These are phyloP conservation scores for Exophiala alcalophila DNA, from an alignment of 2,329 filamentous ascomycete species.

Conservation along the genomic window DNA sequence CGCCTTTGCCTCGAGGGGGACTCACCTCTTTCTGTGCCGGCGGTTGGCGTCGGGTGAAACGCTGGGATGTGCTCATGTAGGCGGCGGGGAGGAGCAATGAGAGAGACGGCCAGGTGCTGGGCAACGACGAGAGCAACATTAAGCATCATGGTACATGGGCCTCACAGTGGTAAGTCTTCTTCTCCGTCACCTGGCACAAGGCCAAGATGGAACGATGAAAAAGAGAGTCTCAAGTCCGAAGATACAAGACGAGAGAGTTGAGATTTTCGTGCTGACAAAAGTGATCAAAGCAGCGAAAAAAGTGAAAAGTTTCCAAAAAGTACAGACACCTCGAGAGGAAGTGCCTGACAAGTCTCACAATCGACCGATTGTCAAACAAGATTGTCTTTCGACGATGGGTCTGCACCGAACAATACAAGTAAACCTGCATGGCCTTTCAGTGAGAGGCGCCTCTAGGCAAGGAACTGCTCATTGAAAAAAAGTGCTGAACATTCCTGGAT, in stretches of 20 bases:
- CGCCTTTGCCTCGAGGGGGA: too few relatives aligned
- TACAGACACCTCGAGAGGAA: not conserved
- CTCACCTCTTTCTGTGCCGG: too few relatives aligned
- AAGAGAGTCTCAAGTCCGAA: constrained; percentile 1
- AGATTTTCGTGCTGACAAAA: not conserved
- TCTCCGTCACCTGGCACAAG: constrained; percentile 16
- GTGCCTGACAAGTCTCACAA: too few relatives aligned
- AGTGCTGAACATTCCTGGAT: constrained; percentile 15
- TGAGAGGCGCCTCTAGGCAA: constrained; percentile 17
- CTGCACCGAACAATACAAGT: not conserved
- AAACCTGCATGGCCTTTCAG: constrained; percentile 8
- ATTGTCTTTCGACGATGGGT: constrained; percentile 7
- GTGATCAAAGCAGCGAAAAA: constrained; percentile 1
- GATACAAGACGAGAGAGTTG: too few relatives aligned
- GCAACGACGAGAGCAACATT: too few relatives aligned
- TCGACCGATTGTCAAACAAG: constrained; percentile 7
- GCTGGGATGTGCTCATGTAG: too few relatives aligned
- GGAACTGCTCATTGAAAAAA: constrained; percentile 8
- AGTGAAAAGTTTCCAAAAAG: not conserved
- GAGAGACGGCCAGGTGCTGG: too few relatives aligned
- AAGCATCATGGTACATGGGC: too few relatives aligned
- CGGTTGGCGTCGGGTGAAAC: too few relatives aligned
- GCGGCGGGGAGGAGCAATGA: too few relatives aligned
- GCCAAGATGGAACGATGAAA: constrained; percentile 15
- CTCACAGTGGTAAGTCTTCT: constrained; percentile 5